These are phyloP conservation scores for Cladophialophora psammophila DNA, from an alignment of 2,329 filamentous ascomycete species.

Conservation along the genomic window DNA sequence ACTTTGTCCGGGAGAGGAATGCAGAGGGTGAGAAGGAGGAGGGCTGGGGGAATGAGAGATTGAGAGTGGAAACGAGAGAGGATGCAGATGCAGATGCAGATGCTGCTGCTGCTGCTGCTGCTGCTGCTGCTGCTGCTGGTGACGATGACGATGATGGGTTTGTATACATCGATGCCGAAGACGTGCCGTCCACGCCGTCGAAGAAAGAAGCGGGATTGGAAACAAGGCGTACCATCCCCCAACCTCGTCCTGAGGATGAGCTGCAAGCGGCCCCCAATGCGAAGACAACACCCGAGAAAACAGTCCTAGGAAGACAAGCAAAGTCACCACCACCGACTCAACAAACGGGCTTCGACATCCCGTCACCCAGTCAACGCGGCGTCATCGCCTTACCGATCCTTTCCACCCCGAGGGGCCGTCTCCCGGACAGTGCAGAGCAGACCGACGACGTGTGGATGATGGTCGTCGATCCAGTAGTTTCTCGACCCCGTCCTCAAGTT, in stretches of 20 bases:
- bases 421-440: not conserved
- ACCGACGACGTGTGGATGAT: slow-evolving; percentile 17
- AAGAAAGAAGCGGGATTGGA: not conserved
- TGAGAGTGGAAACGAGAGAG: not conserved
- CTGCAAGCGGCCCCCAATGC: not conserved
- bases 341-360: slow-evolving; percentile 20
- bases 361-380: not conserved
- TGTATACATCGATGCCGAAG: slow-evolving; percentile 1
- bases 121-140: not conserved
- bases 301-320: not conserved
- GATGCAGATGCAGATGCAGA: not conserved
- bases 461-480: slow-evolving; percentile 7
- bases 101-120: not conserved
- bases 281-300: not conserved
- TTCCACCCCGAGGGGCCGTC: not conserved
- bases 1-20: slow-evolving; percentile 30
- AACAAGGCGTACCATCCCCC: not conserved
- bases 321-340: not conserved
- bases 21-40: slow-evolving; percentile 7
- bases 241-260: not conserved
- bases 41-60: not conserved
- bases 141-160: slow-evolving; percentile 10
- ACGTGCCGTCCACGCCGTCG: not conserved
- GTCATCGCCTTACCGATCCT: slow-evolving; percentile 6
- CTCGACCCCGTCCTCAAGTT: too few relatives aligned